A percentile compares a stretch with the other conserved stretches of the same genome.
Evolutionary conservation across 2,329 filamentous ascomycete species (phyloP).

Genomic region (Neospermospora avenae): DNA sequence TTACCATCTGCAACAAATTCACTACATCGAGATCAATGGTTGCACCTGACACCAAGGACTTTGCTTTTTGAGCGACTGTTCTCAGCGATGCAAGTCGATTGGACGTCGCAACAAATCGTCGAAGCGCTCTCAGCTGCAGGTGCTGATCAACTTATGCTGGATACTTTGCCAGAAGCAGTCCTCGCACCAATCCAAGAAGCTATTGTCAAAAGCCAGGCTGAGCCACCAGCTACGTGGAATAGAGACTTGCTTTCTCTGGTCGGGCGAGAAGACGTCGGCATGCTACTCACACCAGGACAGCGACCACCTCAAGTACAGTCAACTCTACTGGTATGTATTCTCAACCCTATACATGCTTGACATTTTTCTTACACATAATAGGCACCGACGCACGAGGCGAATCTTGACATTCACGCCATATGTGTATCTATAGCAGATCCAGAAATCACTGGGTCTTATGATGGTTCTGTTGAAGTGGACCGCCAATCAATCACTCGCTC

Average conservation of each 20-base stretch:
- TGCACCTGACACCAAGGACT: constrained; percentile 57
- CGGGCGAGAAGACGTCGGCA: constrained; percentile 75
- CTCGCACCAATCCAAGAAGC: constrained; percentile 77
- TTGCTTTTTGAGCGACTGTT: constrained; percentile 69
- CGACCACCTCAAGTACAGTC: constrained; percentile 28
- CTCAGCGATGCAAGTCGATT: constrained; percentile 49
- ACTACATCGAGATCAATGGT: constrained; percentile 27
- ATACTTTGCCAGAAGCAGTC: constrained; percentile 83
- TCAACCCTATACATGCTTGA: not conserved
- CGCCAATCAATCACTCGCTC: constrained; percentile 78
- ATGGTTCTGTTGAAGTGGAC: constrained; percentile 80
- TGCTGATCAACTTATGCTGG: constrained; percentile 64
- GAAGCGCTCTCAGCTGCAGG: constrained; percentile 71
- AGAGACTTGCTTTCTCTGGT: constrained; percentile 69
- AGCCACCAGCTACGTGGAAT: constrained; percentile 75
- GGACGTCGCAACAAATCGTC: constrained; percentile 60
- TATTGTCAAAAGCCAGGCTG: constrained; percentile 79
- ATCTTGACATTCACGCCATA: constrained; percentile 74
- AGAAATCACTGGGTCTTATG: constrained; percentile 57
- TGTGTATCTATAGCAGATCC: constrained; percentile 62
- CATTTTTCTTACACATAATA: constrained; percentile 32
- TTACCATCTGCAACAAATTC: constrained; percentile 19
- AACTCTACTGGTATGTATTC: constrained; percentile 27
- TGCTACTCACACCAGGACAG: constrained; percentile 53
- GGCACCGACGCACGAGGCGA: constrained; percentile 61